A percentile compares a stretch with the other conserved stretches of the same genome.
Conservation (phyloP, 495 filamentous ascomycete species). For the Copromyces sp. region DNA sequence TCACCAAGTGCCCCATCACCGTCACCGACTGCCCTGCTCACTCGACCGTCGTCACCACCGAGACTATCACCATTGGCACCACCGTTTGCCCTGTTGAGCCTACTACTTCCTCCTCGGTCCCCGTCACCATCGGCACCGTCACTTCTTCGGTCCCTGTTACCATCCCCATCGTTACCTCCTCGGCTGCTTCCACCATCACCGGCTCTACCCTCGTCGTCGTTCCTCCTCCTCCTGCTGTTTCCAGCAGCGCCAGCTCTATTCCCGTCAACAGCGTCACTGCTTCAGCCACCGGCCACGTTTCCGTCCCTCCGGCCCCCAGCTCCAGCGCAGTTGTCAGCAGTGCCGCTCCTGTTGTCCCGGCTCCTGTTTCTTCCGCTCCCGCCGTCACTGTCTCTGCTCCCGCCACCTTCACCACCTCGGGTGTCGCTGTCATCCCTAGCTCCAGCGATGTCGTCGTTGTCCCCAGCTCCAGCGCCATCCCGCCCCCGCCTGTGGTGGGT, state of each 20-base stretch:
- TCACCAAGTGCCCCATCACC: conserved; percentile 45
- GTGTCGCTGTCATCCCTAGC: neutral
- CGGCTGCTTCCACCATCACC: neutral
- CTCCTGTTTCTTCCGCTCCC: neutral
- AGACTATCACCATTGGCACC: conserved; percentile 45
- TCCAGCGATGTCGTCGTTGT: neutral
- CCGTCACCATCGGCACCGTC: neutral
- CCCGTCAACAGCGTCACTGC: neutral
- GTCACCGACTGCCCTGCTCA: conserved; percentile 48
- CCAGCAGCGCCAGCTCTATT: neutral
- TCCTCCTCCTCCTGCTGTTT: neutral
- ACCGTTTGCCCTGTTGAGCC: conserved; percentile 46
- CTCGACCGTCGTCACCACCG: conserved; percentile 41
- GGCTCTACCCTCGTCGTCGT: neutral
- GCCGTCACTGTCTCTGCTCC: neutral
- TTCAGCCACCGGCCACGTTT: neutral
- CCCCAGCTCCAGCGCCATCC: neutral
- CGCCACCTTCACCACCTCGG: neutral
- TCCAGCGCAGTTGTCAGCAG: neutral
- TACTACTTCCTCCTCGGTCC: neutral
- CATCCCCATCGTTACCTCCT: neutral
- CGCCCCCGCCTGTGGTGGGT: neutral
- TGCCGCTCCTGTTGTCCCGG: neutral
- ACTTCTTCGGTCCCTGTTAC: neutral
- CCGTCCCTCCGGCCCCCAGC: neutral